Evolutionary conservation across 441 rosid genomes (phyloP).

Genomic region (Geranium incanum): DNA sequence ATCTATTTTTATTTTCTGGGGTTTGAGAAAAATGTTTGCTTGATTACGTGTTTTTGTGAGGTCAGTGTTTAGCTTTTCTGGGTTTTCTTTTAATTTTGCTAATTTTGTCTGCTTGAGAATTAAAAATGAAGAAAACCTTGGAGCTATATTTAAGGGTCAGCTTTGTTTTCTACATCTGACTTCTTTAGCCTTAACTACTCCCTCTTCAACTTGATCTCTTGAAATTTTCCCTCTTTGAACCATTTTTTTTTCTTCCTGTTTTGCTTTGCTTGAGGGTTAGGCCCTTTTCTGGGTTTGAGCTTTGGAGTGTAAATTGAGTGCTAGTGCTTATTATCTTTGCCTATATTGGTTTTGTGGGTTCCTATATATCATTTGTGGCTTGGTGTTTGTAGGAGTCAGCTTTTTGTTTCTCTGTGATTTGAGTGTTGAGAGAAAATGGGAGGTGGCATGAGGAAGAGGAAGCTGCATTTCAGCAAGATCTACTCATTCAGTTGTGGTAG

Average conservation of each 20-base stretch:
- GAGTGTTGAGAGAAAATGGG: constrained; percentile 13
- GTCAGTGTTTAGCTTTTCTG: neutral
- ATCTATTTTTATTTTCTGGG: neutral
- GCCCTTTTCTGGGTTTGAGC: neutral
- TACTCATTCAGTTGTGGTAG: constrained; percentile 33
- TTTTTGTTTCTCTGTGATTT: neutral
- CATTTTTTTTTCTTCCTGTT: too few species aligned
- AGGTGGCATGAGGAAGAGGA: constrained; percentile 43
- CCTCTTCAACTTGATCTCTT: neutral
- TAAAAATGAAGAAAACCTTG: neutral
- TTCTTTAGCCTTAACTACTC: neutral
- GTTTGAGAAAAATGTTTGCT: neutral
- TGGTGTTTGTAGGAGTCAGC: neutral
- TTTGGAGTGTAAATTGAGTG: neutral
- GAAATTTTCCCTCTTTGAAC: neutral
- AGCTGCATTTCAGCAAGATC: constrained; percentile 46
- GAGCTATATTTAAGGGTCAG: neutral
- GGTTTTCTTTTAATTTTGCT: neutral
- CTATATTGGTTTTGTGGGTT: neutral
- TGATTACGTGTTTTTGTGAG: neutral
- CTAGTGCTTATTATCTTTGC: neutral
- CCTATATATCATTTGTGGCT: neutral
- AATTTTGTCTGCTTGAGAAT: neutral
- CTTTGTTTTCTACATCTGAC: neutral
- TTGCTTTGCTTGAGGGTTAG: neutral